A percentile compares a stretch with the other conserved stretches of the same genome.
These are phyloP conservation scores for Fusarium transvaalense DNA, from an alignment of 2,329 filamentous ascomycete genomes.

Conservation along the genomic window DNA sequence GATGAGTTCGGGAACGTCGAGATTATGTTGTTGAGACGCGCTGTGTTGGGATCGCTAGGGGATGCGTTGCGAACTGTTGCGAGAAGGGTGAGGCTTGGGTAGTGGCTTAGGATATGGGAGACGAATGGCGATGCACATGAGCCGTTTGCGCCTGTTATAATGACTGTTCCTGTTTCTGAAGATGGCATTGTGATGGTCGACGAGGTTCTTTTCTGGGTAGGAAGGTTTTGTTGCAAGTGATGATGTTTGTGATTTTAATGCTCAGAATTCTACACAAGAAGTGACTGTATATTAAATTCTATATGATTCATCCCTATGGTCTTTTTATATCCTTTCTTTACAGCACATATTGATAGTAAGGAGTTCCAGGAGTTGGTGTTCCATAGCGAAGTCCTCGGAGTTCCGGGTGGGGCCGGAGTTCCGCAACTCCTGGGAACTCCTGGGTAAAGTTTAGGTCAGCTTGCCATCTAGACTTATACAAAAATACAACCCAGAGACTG, in stretches of 20 bases:
- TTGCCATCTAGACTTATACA: background rate
- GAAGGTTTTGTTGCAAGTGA: background rate
- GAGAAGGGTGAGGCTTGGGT: slow-evolving; percentile 47
- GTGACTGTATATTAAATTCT: accelerated
- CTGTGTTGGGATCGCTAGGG: slow-evolving; percentile 48
- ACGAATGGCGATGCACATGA: slow-evolving; percentile 45
- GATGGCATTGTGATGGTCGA: background rate
- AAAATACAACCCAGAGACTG: background rate
- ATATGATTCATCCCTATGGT: background rate
- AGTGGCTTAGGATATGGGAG: slow-evolving; percentile 17
- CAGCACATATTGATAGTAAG: background rate
- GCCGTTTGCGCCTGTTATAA: slow-evolving; percentile 56
- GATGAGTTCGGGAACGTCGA: background rate
- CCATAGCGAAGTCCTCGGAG: slow-evolving; percentile 11
- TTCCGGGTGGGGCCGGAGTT: slow-evolving; percentile 22
- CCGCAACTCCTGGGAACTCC: slow-evolving; percentile 32
- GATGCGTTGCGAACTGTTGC: slow-evolving; percentile 52
- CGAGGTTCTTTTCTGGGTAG: background rate
- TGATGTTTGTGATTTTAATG: background rate
- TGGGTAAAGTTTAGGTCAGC: background rate
- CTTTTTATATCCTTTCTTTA: background rate
- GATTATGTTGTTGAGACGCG: slow-evolving; percentile 45
- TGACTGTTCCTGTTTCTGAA: slow-evolving; percentile 51
- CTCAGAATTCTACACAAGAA: no score
- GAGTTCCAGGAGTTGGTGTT: background rate